Conservation (phyloP, 805 yeast species). For the Kuraishia cidri region DNA sequence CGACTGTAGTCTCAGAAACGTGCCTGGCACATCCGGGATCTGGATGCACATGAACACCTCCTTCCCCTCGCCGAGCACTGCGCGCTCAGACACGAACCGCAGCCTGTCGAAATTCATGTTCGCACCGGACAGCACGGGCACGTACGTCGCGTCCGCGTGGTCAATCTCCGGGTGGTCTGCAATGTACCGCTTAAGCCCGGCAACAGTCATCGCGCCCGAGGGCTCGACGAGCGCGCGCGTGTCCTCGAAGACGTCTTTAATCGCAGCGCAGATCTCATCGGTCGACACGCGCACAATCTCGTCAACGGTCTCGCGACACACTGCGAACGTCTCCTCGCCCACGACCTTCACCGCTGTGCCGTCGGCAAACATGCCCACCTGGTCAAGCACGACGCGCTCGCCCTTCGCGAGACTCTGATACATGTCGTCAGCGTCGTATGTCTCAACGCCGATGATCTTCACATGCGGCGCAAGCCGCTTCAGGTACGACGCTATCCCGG, state of each 20-base stretch:
- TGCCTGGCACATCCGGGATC: conserved; percentile 91
- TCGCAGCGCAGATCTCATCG: conserved; percentile 93
- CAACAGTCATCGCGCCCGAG: conserved; percentile 93
- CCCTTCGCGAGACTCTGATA: conserved; percentile 54
- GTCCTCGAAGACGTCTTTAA: conserved; percentile 93
- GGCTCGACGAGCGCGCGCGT: conserved; percentile 94
- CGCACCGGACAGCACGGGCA: conserved; percentile 90
- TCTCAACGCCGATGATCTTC: conserved; percentile 91
- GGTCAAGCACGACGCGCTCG: conserved; percentile 43
- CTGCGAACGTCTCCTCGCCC: conserved; percentile 88
- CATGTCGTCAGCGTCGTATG: conserved; percentile 92
- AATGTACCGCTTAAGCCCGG: conserved; percentile 85
- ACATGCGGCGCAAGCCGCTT: conserved; percentile 98
- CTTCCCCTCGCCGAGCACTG: conserved; percentile 96
- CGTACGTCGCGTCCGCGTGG: conserved; percentile 62
- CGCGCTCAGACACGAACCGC: conserved; percentile 94
- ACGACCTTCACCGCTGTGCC: conserved; percentile 92
- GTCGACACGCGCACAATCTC: conserved; percentile 80
- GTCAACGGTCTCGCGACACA: conserved; percentile 71
- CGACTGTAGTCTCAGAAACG: conserved; percentile 68
- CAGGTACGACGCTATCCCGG: conserved; percentile 86
- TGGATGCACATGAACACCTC: conserved; percentile 88
- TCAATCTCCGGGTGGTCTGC: conserved; percentile 59
- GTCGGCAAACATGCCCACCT: conserved; percentile 97
- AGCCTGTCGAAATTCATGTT: conserved; percentile 97